Base-by-base conservation (phyloP, 2,329 filamentous ascomycete species). In the Trichoderma aggressivum region DNA sequence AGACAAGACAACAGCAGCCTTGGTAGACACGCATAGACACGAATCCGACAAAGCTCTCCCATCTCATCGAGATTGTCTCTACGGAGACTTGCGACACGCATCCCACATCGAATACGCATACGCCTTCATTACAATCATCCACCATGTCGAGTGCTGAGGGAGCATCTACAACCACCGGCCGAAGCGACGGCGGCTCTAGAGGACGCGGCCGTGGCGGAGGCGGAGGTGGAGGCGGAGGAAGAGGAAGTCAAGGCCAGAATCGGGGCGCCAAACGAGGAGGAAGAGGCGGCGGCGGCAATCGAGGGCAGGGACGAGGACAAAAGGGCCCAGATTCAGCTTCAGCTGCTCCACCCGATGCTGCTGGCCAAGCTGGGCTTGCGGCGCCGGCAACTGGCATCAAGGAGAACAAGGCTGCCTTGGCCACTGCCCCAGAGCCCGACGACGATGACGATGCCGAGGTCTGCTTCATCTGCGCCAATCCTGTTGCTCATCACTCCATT, bases 391-490 rank as follows among this genome's bases (percentile, higher is more conserved):
- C 50, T 14, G 70, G 34, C 1, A 60, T 28, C 21, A 68, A 65
- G 56, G 68, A 62, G 77, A 82, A 71, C 76, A 79, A 71, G 75
- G 80, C 75, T 39, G 59, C 78, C 28, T 74, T 76, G 50, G 75
- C 76, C 43, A 73, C 76, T 66, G 74, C 76, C 10, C 73, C 77
- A 77, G 77, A 12, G 74, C 73, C 63, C 78, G 78, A 81, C 72
- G 84, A 81, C 3, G 88, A 88, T 61, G 88, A 87, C 32, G 92
- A 94, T 70, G 91, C 86, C 30, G 94, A 98, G 73, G 88, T 98
- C 73, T 99, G 96, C 88, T 98, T 98, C 82, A 99, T 99, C 78
- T 99, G 96, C 82, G 95, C 96, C 70, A 97, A 94, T 74, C 89
- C 91, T 2, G 91, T 99, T 61, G 89, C 92, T 62, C 94, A 98